Percentiles rank a stretch among this genome's conserved stretches.
Evolutionary conservation across 108 stramenopile species (phyloP).

Genomic region (Nitzschia palea): DNA sequence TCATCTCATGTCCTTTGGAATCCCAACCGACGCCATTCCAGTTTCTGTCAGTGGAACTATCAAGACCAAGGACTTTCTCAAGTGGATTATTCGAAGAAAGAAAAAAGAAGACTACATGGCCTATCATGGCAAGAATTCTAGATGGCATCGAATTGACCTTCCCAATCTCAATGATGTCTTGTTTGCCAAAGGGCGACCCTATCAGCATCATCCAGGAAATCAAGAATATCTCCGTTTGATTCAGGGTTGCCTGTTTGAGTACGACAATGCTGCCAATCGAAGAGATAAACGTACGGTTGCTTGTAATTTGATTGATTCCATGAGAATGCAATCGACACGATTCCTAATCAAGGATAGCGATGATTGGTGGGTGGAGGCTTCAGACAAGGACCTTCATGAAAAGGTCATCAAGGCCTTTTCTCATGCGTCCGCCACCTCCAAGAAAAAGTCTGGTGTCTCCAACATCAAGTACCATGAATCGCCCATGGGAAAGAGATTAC

Average conservation of each 20-base stretch:
- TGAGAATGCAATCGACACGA: not conserved
- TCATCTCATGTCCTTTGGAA: constrained; percentile 25
- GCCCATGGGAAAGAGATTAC: no score
- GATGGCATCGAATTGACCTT: constrained; percentile 9
- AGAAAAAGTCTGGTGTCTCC: not conserved
- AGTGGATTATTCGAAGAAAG: constrained; percentile 18
- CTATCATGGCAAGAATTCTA: not conserved
- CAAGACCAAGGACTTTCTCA: constrained; percentile 14
- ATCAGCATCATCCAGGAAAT: constrained; percentile 11
- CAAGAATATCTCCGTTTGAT: not conserved
- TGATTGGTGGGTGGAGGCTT: constrained; percentile 19
- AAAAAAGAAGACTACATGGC: not conserved
- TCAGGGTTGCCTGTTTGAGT: not conserved
- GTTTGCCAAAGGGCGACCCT: not conserved
- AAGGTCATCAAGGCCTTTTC: constrained; percentile 12
- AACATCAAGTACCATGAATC: no score
- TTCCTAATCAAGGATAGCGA: constrained; percentile 8
- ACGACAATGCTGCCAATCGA: not conserved
- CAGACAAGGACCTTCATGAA: not conserved
- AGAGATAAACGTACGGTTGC: not conserved
- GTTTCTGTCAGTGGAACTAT: constrained; percentile 12
- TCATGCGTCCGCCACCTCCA: not conserved
- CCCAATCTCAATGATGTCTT: constrained; percentile 4
- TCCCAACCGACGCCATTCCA: constrained; percentile 23
- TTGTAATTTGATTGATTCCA: not conserved